These are phyloP conservation scores for Wickerhamiella cacticola DNA, from an alignment of 805 yeast species.

Conservation along the genomic window DNA sequence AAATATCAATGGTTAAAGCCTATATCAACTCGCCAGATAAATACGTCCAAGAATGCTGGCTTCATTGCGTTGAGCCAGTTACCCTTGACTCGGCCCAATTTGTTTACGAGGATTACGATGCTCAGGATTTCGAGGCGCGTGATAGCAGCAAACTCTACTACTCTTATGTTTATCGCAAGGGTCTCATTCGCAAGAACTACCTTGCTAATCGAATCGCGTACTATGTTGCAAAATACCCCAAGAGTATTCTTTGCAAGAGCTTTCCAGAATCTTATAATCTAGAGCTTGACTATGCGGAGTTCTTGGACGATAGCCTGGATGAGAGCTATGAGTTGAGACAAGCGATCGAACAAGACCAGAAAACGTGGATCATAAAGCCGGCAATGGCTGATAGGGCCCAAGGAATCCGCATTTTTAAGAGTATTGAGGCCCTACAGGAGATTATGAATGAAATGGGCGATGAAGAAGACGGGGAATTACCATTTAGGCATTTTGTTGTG, in stretches of 20 bases:
- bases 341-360: conserved; percentile 50
- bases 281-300: conserved; percentile 92
- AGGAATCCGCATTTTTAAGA: conserved; percentile 74
- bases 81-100: conserved; percentile 27
- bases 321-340: conserved; percentile 81
- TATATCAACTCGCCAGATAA: conserved; percentile 16
- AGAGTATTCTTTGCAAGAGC: conserved; percentile 44
- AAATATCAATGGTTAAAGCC: neutral
- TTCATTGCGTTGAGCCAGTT: neutral
- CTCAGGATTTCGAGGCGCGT: conserved; percentile 53
- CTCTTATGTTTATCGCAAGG: conserved; percentile 74
- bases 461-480: conserved; percentile 42
- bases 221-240: conserved; percentile 63
- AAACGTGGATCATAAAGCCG: conserved; percentile 85
- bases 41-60: conserved; percentile 21
- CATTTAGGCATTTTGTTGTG: conserved; percentile 78
- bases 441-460: conserved; percentile 82
- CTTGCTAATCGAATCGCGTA: conserved; percentile 72
- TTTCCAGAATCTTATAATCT: conserved; percentile 67
- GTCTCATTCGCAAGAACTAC: conserved; percentile 80
- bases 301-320: conserved; percentile 83
- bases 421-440: conserved; percentile 65
- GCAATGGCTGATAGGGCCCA: conserved; percentile 97
- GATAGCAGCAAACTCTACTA: conserved; percentile 15
- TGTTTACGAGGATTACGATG: conserved; percentile 87